These are phyloP conservation scores for Phialemoniopsis sp. DNA, from an alignment of 2,329 filamentous ascomycete species.

Conservation along the genomic window DNA sequence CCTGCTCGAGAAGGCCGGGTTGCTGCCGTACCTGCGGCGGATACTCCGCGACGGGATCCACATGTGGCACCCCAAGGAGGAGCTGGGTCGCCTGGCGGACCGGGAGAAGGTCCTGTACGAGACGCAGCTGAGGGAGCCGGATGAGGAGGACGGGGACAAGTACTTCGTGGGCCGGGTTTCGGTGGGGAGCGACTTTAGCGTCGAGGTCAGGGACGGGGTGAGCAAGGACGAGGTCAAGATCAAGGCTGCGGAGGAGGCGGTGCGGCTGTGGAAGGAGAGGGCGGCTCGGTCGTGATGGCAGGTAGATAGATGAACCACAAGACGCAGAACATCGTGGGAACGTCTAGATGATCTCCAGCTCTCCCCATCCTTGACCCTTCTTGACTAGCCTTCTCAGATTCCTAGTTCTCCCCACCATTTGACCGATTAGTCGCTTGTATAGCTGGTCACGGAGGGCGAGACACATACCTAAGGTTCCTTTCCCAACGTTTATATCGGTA, in stretches of 20 bases:
- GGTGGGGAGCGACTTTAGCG: conserved; percentile 42
- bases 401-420: no score
- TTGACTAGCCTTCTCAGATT: no score
- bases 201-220: conserved; percentile 38
- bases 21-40: conserved; percentile 59
- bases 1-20: conserved; percentile 60
- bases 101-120: conserved; percentile 50
- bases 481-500: no score
- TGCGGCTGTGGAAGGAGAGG: conserved; percentile 19
- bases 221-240: conserved; percentile 49
- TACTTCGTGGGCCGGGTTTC: conserved; percentile 40
- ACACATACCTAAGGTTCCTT: no score
- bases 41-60: conserved; percentile 57
- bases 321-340: no score
- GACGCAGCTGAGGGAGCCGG: conserved; percentile 15
- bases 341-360: no score
- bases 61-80: conserved; percentile 62
- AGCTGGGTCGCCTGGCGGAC: conserved; percentile 56
- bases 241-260: conserved; percentile 49
- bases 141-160: conserved; percentile 7
- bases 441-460: no score
- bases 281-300: conserved; percentile 18
- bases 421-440: no score
- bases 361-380: no score
- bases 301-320: no score